Evolutionary conservation across 139 green algal genomes (phyloP).

Genomic region (Tetradesmus lagerheimii): DNA sequence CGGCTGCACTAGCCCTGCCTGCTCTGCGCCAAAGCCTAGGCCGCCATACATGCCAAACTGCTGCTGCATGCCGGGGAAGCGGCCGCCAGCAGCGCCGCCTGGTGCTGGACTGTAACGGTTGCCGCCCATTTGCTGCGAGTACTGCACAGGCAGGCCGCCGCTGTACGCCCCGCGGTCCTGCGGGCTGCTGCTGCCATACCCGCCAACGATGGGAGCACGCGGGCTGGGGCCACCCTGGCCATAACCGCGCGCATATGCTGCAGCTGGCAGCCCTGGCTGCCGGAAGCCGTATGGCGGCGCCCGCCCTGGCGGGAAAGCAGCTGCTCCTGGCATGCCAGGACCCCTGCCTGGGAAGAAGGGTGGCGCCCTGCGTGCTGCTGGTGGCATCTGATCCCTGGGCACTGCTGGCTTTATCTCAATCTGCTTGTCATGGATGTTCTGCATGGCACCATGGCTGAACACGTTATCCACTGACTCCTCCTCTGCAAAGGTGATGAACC

Average conservation of each 20-base stretch:
- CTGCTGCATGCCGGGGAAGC: slow-evolving; percentile 10
- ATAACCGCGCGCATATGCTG: slow-evolving; percentile 18
- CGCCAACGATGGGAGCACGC: not conserved
- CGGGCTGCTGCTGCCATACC: slow-evolving; percentile 25
- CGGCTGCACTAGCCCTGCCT: slow-evolving; percentile 27
- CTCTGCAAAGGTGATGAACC: slow-evolving; percentile 95
- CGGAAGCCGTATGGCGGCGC: slow-evolving; percentile 6
- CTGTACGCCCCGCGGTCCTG: slow-evolving; percentile 12
- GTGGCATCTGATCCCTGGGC: slow-evolving; percentile 87
- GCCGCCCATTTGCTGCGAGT: slow-evolving; percentile 20
- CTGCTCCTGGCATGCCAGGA: not conserved
- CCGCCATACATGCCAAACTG: slow-evolving; percentile 41
- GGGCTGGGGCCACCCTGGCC: slow-evolving; percentile 1
- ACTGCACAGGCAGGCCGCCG: slow-evolving; percentile 24
- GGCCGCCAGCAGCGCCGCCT: not conserved
- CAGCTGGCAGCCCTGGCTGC: not conserved
- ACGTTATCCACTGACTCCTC: slow-evolving; percentile 92
- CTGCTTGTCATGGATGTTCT: slow-evolving; percentile 95
- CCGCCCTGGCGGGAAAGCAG: not conserved
- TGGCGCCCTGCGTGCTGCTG: slow-evolving; percentile 33
- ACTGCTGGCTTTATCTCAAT: slow-evolving; percentile 95
- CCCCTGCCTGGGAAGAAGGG: slow-evolving; percentile 27
- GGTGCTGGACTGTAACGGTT: slow-evolving; percentile 8
- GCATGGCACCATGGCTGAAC: slow-evolving; percentile 85
- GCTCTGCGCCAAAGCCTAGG: slow-evolving; percentile 30